A percentile compares a stretch with the other conserved stretches of the same genome.
These are phyloP conservation scores for Cornus suecica DNA, from an alignment of 148 eudicot species.

Conservation along the genomic window DNA sequence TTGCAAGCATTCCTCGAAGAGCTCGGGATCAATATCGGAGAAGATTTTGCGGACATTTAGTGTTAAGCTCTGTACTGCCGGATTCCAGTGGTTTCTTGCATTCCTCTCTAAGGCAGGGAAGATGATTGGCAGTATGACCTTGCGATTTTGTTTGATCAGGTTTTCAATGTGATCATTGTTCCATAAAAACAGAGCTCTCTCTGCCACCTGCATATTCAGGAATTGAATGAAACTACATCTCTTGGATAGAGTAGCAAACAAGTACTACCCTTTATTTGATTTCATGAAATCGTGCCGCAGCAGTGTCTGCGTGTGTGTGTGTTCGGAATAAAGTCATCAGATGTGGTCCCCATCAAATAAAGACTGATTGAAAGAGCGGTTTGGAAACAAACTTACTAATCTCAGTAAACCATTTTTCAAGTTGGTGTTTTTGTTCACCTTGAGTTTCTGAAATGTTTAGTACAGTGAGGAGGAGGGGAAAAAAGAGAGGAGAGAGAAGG, in stretches of 20 bases:
- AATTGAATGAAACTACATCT: neutral
- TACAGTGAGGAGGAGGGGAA: too few species aligned
- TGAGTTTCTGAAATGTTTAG: neutral
- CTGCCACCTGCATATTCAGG: constrained; percentile 40
- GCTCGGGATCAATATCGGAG: constrained; percentile 30
- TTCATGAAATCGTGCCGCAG: neutral
- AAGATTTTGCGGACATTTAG: constrained; percentile 32
- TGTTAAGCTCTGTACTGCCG: constrained; percentile 36
- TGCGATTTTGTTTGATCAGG: constrained; percentile 45
- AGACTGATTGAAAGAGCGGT: too few species aligned
- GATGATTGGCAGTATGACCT: constrained; percentile 38
- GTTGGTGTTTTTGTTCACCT: neutral
- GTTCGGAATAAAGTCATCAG: neutral
- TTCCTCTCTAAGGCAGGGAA: constrained; percentile 31
- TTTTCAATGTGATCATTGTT: constrained; percentile 51
- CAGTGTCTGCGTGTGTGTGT: neutral
- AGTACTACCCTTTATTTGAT: neutral
- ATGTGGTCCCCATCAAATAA: too few species aligned
- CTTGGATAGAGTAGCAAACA: neutral
- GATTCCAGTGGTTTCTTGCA: constrained; percentile 36
- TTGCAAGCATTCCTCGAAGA: constrained; percentile 31
- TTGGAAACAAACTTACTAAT: too few species aligned
- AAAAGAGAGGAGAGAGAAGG: too few species aligned
- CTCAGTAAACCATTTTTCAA: neutral
- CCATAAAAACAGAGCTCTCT: constrained; percentile 52